A percentile compares a stretch with the other conserved stretches of the same genome.
Conservation (phyloP, 108 stramenopile genomes). For the Phaeodactylum tricornutum region DNA sequence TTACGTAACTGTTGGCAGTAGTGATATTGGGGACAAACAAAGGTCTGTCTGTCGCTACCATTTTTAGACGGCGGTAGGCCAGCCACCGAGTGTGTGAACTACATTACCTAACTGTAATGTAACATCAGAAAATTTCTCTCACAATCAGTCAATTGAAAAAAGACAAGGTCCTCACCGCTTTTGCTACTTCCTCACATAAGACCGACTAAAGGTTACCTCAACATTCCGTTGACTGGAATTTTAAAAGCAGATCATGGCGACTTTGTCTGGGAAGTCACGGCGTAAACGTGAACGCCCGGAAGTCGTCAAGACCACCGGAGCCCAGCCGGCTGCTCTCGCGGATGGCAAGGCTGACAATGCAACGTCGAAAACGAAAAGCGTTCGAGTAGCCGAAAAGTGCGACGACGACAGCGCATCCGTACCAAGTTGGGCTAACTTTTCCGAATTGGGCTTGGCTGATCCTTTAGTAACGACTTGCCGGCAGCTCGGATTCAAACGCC, state of each 20-base stretch:
- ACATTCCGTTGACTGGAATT: not conserved
- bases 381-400: not conserved
- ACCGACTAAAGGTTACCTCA: not conserved
- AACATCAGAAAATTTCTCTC: too few species aligned
- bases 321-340: not conserved
- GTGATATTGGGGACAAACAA: too few species aligned
- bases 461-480: slow-evolving; percentile 61
- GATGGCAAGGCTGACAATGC: not conserved
- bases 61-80: too few species aligned
- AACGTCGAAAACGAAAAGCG: not conserved
- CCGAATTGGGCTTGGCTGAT: slow-evolving; percentile 47
- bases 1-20: too few species aligned
- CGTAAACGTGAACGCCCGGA: slow-evolving; percentile 8
- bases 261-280: slow-evolving; percentile 13
- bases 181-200: not conserved
- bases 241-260: slow-evolving; percentile 5
- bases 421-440: slow-evolving; percentile 43
- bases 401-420: slow-evolving; percentile 1
- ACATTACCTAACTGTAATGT: too few species aligned
- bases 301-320: not conserved
- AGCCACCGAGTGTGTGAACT: too few species aligned
- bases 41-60: too few species aligned
- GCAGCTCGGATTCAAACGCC: slow-evolving; percentile 45
- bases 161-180: not conserved
- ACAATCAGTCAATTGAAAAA: too few species aligned